A percentile compares a stretch with the other conserved stretches of the same genome.
phyloP scores from a whole-genome alignment of 2,329 filamentous ascomycete species.

The Pestalotiopsis sp. region DNA sequence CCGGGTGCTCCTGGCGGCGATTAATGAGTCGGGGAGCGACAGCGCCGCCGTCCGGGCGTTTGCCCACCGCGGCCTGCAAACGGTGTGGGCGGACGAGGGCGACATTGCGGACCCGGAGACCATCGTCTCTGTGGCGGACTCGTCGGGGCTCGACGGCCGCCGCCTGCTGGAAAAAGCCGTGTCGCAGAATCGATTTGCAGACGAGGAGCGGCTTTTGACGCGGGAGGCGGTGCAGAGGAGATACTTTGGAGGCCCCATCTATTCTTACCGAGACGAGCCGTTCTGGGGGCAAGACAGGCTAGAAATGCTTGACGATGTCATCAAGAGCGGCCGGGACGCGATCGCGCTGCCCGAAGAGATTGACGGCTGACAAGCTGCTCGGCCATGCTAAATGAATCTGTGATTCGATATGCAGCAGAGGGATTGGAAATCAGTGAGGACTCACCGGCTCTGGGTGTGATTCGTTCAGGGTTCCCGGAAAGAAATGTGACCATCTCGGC shows the following conservation, averaged over 20 bases:
- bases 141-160: slow-evolving; percentile 15
- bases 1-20: slow-evolving; percentile 26
- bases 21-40: slow-evolving; percentile 13
- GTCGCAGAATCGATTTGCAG: neutral
- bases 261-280: slow-evolving; percentile 24
- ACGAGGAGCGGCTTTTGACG: slow-evolving; percentile 16
- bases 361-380: too few species aligned
- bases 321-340: slow-evolving; percentile 22
- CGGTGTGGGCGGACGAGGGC: slow-evolving; percentile 19
- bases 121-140: slow-evolving; percentile 16
- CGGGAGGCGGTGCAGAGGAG: slow-evolving; percentile 21
- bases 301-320: slow-evolving; percentile 27
- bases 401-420: too few species aligned
- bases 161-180: neutral
- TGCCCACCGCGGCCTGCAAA: neutral
- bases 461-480: too few species aligned
- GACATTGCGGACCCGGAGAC: slow-evolving; percentile 18
- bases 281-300: slow-evolving; percentile 31
- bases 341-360: neutral
- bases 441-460: too few species aligned
- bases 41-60: neutral
- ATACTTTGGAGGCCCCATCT: slow-evolving; percentile 27
- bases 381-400: too few species aligned
- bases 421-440: too few species aligned
- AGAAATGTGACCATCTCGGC: too few species aligned